Base-by-base conservation (phyloP, 2,329 filamentous ascomycete genomes). In the Paracorniculantispora psalliotae region DNA sequence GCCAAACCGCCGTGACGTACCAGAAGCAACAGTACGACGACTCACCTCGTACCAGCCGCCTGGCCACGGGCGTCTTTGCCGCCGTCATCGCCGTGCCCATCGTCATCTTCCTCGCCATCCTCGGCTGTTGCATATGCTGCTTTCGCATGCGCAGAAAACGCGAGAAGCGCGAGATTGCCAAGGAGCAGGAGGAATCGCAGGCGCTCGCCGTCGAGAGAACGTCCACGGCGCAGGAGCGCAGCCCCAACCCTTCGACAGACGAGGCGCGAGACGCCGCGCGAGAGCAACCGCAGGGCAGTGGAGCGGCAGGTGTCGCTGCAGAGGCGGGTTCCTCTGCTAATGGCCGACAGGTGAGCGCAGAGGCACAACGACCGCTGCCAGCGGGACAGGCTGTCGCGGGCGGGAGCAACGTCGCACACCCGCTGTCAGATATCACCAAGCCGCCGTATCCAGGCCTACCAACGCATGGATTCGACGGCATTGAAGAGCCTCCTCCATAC, bases 101-200 rank as follows among this genome's bases (percentile, higher is more conserved):
- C 37, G 23, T 59, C 44, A 41, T 59, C 5, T 53, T 59, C 44
- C 33, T 54, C 10, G n/a, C 35, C 44, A 55, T 59, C 15, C 25
- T 53, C 8, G 50, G 50, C 21, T 54, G 41, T 44, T 54, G 50
- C 51, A 54, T 54, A 10, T 59, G 57, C 57, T 59, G 57, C 35
- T 44, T 59, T 26, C 50, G 57, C 33, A 26, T 28, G 13, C 44
- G 44, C 21, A 50, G 57, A 19, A 30, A 33, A n/a, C 52, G 47
- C 1, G 56, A 55, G 44, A 59, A 54, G 50, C 57, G 43, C 9
- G 57, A 41, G 19, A 53, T 54, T 33, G 50, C 30, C 8, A 53
- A 54, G 50, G 51, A 59, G 44, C 57, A 52, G n/a, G 57, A 54
- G 8, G 51, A 59, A n/a, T 35, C 25, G 5, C 39, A 55, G 15